Base-by-base conservation (phyloP, 2,329 filamentous ascomycete genomes). In the Colletotrichum shisoi region DNA sequence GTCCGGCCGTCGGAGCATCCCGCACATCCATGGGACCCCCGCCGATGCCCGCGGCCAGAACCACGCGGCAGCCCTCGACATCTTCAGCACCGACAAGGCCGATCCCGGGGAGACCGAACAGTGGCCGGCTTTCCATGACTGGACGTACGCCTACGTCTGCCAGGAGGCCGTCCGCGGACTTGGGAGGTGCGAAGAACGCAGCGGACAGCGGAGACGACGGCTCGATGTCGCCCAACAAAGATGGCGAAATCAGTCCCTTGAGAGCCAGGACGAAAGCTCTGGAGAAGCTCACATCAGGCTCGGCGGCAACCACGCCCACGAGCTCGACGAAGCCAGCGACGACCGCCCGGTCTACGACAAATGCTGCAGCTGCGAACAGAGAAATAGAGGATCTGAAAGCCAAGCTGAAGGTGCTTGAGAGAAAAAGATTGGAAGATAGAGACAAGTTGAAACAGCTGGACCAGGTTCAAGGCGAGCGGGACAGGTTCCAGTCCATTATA, bases 321-420 rank as follows among this genome's bases (percentile, higher is more conserved):
- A 63, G 65, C 8, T 54, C 65, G 3, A 39, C 44, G 46, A 70
- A 76, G 21, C 34, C 75, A 44, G 70, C 71, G 40, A 69, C 76
- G 13, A 71, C 74, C 34, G 82, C 63, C 51, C 57, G 66, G 48
- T 62, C 66, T 31, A 67, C 82, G 13, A 80, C 79, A 3, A 81
- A 78, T 63, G 84, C 79, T 64, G 78, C 85, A 8, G 82, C 85
- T 1, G 79, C 84, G 2, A 83, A 80, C 24, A 84, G 90, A 69
- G 91, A 96, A 73, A 87, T 94, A 21, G 94, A 97, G 71, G 92
- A 96, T 71, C 82, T 97, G 17, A 93, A 97, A 75, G 89, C 92
- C 0, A 97, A 97, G 76, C 81, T 98, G 2, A 89, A 90, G 61
- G 84, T 97, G 3, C 83, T 98, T 72, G 94, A 99, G 76, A 92